phyloP scores from a whole-genome alignment of 257 asterid species.

The Primulina huaijiensis region DNA sequence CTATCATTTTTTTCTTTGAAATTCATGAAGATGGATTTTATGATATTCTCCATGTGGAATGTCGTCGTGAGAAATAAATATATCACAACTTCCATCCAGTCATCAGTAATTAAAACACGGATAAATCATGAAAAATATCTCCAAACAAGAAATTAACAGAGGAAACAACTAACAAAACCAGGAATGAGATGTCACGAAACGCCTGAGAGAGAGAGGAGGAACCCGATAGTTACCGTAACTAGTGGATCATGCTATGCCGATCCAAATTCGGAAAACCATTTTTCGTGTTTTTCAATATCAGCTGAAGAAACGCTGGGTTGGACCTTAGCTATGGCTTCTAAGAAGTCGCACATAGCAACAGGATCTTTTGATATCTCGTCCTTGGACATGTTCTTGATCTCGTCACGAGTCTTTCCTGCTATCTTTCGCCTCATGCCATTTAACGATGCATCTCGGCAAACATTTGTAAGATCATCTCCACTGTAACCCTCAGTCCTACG shows the following conservation, averaged over 20 bases:
- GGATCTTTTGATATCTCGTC: constrained; percentile 94
- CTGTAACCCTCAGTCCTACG: constrained; percentile 93
- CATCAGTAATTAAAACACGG: too few relatives aligned
- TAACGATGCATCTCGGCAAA: constrained; percentile 88
- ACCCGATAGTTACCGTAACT: neutral
- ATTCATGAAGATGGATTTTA: too few relatives aligned
- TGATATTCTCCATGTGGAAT: too few relatives aligned
- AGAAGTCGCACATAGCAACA: constrained; percentile 87
- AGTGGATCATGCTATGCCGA: constrained; percentile 50
- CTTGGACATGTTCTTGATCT: constrained; percentile 86
- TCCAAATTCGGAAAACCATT: constrained; percentile 92
- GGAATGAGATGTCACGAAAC: neutral
- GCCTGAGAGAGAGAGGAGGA: neutral
- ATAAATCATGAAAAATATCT: neutral
- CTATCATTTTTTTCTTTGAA: too few relatives aligned
- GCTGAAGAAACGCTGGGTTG: constrained; percentile 94
- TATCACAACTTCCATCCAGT: too few relatives aligned
- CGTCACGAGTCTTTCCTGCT: constrained; percentile 91
- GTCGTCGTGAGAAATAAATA: too few relatives aligned
- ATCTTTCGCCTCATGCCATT: constrained; percentile 90
- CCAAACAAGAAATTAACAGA: constrained; percentile 1
- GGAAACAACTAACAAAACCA: neutral
- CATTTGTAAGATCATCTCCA: constrained; percentile 94
- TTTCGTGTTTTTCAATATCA: constrained; percentile 90
- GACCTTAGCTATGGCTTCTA: constrained; percentile 83